These are phyloP conservation scores for Rhododendron kiyosumense DNA, from an alignment of 148 eudicot species.

Conservation along the genomic window DNA sequence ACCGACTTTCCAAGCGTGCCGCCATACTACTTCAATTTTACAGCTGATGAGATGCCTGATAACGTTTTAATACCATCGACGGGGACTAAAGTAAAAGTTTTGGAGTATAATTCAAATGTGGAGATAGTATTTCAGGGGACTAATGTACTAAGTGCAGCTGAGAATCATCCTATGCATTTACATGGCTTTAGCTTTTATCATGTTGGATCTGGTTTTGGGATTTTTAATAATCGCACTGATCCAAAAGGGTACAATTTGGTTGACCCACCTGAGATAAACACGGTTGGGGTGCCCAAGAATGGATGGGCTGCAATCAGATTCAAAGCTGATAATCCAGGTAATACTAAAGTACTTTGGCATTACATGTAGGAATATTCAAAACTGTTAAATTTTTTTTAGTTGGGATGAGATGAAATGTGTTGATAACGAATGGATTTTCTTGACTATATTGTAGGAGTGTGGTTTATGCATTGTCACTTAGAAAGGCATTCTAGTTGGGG, in stretches of 20 bases:
- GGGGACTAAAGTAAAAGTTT: conserved; percentile 18
- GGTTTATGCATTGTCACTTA: conserved; percentile 9
- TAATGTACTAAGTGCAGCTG: conserved; percentile 15
- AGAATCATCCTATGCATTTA: conserved; percentile 35
- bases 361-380: no score
- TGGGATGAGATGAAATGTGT: not conserved
- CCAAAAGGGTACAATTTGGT: conserved; percentile 19
- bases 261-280: conserved; percentile 25
- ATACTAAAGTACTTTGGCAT: not conserved
- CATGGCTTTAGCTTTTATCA: conserved; percentile 30
- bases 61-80: conserved; percentile 9
- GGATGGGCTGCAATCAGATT: conserved; percentile 34
- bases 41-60: conserved; percentile 1
- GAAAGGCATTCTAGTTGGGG: conserved; percentile 3
- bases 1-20: conserved; percentile 24
- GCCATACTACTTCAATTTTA: conserved; percentile 14
- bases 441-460: not conserved
- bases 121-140: conserved; percentile 31
- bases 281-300: conserved; percentile 23
- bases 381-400: not conserved
- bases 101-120: conserved; percentile 18
- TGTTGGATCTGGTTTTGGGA: conserved; percentile 23
- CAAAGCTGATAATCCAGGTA: conserved; percentile 33
- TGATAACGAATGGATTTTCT: not conserved
- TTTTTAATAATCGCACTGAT: conserved; percentile 5